phyloP scores from a whole-genome alignment of 106 monocot species.

The Hemerocallis citrina region DNA sequence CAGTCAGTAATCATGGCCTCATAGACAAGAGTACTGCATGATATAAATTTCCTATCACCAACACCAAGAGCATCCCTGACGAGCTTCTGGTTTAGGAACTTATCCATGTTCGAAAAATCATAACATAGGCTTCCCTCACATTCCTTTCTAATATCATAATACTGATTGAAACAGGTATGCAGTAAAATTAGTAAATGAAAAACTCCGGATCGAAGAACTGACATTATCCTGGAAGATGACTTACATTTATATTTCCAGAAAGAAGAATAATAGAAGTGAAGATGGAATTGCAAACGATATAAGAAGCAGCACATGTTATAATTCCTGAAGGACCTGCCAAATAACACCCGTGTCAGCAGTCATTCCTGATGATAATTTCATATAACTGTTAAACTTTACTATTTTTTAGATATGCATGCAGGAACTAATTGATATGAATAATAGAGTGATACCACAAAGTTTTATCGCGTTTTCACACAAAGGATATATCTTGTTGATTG shows the following conservation, averaged over 20 bases:
- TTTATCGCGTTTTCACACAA: conserved; percentile 26
- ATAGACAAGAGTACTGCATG: conserved; percentile 34
- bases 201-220: not conserved
- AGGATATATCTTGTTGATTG: conserved; percentile 34
- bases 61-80: conserved; percentile 41
- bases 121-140: conserved; percentile 46
- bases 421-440: not conserved
- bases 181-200: not conserved
- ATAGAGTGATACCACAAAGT: conserved; percentile 28
- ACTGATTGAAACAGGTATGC: conserved; percentile 11
- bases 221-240: not conserved
- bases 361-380: not conserved
- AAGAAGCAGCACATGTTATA: conserved; percentile 46
- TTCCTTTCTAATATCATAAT: conserved; percentile 51
- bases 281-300: conserved; percentile 55
- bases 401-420: too few species aligned
- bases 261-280: conserved; percentile 45
- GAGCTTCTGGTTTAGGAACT: conserved; percentile 35
- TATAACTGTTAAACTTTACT: not conserved
- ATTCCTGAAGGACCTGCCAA: conserved; percentile 40
- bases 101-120: conserved; percentile 54
- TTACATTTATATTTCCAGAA: conserved; percentile 57
- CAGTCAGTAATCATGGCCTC: conserved; percentile 42
- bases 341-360: not conserved
- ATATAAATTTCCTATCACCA: conserved; percentile 33